Evolutionary conservation across 2,329 filamentous ascomycete genomes (phyloP).

Genomic region (Tolypocladium cylindrosporum): DNA sequence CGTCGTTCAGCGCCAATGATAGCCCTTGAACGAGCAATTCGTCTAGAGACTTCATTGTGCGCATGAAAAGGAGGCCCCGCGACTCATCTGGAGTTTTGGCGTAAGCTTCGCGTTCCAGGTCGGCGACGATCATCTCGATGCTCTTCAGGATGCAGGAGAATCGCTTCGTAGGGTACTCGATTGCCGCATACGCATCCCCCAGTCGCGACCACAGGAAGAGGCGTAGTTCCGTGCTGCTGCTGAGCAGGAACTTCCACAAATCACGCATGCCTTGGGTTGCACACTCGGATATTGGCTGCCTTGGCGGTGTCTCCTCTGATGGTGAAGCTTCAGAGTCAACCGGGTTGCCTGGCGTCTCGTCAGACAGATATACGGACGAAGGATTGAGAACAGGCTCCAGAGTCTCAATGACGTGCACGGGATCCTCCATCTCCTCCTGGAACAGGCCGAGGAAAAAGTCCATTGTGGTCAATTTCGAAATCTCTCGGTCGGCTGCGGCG

Average conservation of each 20-base stretch:
- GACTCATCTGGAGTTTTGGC: slow-evolving; percentile 48
- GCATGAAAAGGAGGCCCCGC: slow-evolving; percentile 62
- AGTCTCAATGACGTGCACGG: slow-evolving; percentile 78
- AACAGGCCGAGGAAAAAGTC: slow-evolving; percentile 93
- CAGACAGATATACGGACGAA: slow-evolving; percentile 37
- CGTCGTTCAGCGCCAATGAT: slow-evolving; percentile 57
- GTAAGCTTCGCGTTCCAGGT: slow-evolving; percentile 53
- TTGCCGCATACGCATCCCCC: slow-evolving; percentile 78
- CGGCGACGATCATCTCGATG: slow-evolving; percentile 69
- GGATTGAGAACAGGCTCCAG: slow-evolving; percentile 87
- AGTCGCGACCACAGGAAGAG: slow-evolving; percentile 85
- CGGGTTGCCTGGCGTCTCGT: slow-evolving; percentile 6
- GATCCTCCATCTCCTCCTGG: slow-evolving; percentile 69
- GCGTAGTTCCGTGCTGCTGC: slow-evolving; percentile 71
- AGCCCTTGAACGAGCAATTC: slow-evolving; percentile 64
- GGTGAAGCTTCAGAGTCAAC: slow-evolving; percentile 8
- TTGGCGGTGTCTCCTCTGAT: slow-evolving; percentile 1
- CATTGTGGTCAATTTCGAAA: slow-evolving; percentile 87
- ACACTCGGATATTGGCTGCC: slow-evolving; percentile 37
- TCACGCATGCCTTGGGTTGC: slow-evolving; percentile 55
- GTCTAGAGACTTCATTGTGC: slow-evolving; percentile 69
- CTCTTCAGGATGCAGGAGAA: slow-evolving; percentile 79
- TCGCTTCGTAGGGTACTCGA: slow-evolving; percentile 79
- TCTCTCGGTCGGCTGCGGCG: slow-evolving; percentile 77
- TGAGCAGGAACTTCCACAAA: slow-evolving; percentile 75